Evolutionary conservation across 2,329 filamentous ascomycete species (phyloP).

Genomic region (Pseudogymnoascus sp.): DNA sequence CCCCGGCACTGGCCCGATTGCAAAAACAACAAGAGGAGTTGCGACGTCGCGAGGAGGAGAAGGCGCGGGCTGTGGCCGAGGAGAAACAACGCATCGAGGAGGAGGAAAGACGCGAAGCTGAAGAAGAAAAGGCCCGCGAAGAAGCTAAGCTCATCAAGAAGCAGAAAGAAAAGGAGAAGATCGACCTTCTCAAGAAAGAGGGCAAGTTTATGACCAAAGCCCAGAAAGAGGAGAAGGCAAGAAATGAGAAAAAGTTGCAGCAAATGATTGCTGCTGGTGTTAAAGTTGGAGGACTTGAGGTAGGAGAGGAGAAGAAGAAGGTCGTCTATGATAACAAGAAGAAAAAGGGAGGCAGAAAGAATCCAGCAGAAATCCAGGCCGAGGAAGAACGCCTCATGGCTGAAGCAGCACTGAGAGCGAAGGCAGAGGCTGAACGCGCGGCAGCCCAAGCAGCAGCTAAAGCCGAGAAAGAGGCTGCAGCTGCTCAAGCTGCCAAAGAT

Average conservation of each 20-base stretch:
- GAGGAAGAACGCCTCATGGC: slow-evolving; percentile 73
- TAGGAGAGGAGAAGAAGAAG: slow-evolving; percentile 58
- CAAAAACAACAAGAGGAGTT: slow-evolving; percentile 79
- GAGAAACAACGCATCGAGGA: slow-evolving; percentile 59
- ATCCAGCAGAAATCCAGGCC: slow-evolving; percentile 42
- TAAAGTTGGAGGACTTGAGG: slow-evolving; percentile 56
- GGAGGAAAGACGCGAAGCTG: slow-evolving; percentile 53
- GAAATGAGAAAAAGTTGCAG: slow-evolving; percentile 70
- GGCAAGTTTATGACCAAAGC: slow-evolving; percentile 82
- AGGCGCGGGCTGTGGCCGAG: slow-evolving; percentile 48
- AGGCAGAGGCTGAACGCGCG: slow-evolving; percentile 57
- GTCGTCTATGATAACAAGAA: slow-evolving; percentile 63
- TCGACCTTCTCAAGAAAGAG: slow-evolving; percentile 81
- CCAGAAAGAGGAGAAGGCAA: slow-evolving; percentile 72
- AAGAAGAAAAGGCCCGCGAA: slow-evolving; percentile 61
- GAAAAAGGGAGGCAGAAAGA: slow-evolving; percentile 61
- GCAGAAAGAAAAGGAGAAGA: slow-evolving; percentile 77
- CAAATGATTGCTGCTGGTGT: slow-evolving; percentile 76
- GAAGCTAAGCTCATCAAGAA: slow-evolving; percentile 72
- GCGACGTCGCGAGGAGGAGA: slow-evolving; percentile 57
- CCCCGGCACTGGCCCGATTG: slow-evolving; percentile 60
- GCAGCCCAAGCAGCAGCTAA: slow-evolving; percentile 55
- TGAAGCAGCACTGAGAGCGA: slow-evolving; percentile 67
- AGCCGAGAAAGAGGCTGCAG: slow-evolving; percentile 49
- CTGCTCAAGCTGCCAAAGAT: slow-evolving; percentile 47